A percentile compares a stretch with the other conserved stretches of the same genome.
Conservation (phyloP, 2,329 filamentous ascomycete genomes). For the Cryphonectria japonica region DNA sequence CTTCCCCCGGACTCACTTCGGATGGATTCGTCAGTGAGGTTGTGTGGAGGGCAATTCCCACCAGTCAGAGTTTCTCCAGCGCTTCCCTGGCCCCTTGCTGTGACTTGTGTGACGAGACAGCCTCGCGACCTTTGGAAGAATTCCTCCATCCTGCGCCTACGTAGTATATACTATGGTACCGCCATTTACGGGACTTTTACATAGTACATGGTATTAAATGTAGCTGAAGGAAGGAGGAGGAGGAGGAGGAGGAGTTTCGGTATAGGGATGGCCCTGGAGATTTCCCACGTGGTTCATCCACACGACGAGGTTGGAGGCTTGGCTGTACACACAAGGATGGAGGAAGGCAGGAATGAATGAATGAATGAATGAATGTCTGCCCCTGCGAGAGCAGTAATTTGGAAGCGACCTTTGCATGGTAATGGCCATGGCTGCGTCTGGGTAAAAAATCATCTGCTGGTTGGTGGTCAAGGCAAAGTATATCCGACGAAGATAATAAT, state of each 20-base stretch:
- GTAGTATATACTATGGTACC: not conserved
- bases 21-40: not conserved
- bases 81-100: not conserved
- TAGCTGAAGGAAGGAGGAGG: not conserved
- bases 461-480: not conserved
- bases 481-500: not conserved
- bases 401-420: no score
- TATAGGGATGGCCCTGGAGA: no score
- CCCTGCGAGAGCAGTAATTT: no score
- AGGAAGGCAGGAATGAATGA: no score
- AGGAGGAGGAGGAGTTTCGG: not conserved
- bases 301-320: no score
- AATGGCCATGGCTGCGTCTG: no score
- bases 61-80: not conserved
- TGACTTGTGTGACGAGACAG: not conserved
- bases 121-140: not conserved
- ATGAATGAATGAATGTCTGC: no score
- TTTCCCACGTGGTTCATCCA: no score
- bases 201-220: not conserved
- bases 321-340: no score
- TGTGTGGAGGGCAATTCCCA: constrained; percentile 2
- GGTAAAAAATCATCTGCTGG: not conserved
- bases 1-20: not conserved
- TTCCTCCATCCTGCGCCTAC: not conserved
- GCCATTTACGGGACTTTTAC: not conserved